Evolutionary conservation across 2,329 filamentous ascomycete genomes (phyloP).

Genomic region (Pestalotiopsis sp.): DNA sequence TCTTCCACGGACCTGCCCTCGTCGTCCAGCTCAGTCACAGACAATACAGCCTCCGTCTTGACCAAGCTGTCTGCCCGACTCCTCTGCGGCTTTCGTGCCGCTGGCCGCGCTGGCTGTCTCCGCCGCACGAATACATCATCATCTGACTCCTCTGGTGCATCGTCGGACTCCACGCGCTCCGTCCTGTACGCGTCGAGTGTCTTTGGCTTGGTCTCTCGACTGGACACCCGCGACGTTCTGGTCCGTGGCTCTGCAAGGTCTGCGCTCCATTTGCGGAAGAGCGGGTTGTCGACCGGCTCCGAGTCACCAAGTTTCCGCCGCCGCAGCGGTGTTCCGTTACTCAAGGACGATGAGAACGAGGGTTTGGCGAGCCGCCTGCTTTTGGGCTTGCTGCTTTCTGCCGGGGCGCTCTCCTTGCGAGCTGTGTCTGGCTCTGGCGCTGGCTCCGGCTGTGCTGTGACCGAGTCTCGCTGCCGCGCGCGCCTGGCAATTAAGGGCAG

Average conservation of each 20-base stretch:
- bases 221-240: conserved; percentile 14
- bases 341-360: not conserved
- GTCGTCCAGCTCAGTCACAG: conserved; percentile 1
- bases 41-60: not conserved
- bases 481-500: conserved; percentile 33
- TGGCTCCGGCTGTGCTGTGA: conserved; percentile 2
- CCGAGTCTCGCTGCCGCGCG: conserved; percentile 20
- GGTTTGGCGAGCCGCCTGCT: not conserved
- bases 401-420: conserved; percentile 8
- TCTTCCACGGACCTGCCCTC: not conserved
- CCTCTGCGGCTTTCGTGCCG: not conserved
- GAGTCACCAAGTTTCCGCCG: conserved; percentile 30
- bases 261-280: conserved; percentile 28
- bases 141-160: not conserved
- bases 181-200: not conserved
- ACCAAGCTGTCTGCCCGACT: not conserved
- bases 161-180: not conserved
- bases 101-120: not conserved
- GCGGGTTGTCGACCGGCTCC: conserved; percentile 26
- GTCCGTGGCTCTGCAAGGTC: conserved; percentile 9
- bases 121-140: conserved; percentile 10
- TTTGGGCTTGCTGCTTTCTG: not conserved
- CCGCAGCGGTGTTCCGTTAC: conserved; percentile 28
- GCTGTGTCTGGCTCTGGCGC: not conserved
- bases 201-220: conserved; percentile 12